Conservation (phyloP, 2,329 filamentous ascomycete genomes). For the Grosmannia huntii region DNA sequence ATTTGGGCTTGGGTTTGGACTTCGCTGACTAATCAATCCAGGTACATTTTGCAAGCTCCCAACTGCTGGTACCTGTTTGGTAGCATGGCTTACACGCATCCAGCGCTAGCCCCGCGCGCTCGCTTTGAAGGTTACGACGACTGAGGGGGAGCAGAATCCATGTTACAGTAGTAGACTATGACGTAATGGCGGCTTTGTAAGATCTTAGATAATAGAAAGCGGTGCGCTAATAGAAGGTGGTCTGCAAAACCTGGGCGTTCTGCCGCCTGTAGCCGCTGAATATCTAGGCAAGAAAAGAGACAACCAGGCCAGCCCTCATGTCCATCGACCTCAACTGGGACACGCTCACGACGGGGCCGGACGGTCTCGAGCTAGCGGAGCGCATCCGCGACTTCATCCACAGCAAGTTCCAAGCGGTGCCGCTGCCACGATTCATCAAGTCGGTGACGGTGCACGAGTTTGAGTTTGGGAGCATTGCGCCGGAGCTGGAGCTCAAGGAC, state of each 20-base stretch:
- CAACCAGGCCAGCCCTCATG: constrained; percentile 38
- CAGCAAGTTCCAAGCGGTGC: constrained; percentile 85
- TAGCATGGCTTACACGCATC: constrained; percentile 14
- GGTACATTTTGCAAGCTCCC: constrained; percentile 61
- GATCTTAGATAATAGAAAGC: neutral
- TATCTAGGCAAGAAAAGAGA: too few species aligned
- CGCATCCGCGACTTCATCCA: constrained; percentile 88
- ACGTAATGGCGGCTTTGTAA: neutral
- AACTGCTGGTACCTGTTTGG: constrained; percentile 65
- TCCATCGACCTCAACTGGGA: constrained; percentile 98
- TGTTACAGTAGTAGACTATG: neutral
- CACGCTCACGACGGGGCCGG: constrained; percentile 74
- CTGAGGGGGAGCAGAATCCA: neutral
- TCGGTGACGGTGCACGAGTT: constrained; percentile 92
- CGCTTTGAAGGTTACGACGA: constrained; percentile 9
- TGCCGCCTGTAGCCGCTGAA: neutral
- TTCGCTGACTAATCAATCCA: neutral
- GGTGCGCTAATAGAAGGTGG: too few species aligned
- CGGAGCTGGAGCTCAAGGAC: constrained; percentile 85
- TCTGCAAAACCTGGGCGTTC: neutral
- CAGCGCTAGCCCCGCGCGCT: constrained; percentile 8
- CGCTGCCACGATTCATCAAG: constrained; percentile 89
- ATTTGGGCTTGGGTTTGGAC: neutral
- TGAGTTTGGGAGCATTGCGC: constrained; percentile 73
- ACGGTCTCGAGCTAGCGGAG: constrained; percentile 73